phyloP scores from a whole-genome alignment of 345 rosid species.

The Bruguiera sexangula region DNA sequence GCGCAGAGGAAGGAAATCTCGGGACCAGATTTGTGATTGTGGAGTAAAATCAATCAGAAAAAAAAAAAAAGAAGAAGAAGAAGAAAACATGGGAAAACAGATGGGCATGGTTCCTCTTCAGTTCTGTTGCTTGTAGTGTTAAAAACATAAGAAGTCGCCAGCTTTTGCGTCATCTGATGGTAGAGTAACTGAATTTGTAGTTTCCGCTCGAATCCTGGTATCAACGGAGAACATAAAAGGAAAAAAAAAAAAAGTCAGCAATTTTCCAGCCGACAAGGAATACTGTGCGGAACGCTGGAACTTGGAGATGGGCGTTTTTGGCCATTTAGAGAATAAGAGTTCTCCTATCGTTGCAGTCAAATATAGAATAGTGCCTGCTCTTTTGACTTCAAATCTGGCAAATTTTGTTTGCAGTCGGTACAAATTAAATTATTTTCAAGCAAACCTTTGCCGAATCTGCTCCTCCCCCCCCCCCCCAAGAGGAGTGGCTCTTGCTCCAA shows the following conservation, averaged over 20 bases:
- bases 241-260: constrained; percentile 14
- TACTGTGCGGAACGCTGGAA: constrained; percentile 28
- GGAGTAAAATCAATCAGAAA: no score
- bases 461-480: no score
- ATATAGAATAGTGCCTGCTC: not conserved
- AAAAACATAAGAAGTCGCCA: constrained; percentile 46
- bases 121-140: constrained; percentile 37
- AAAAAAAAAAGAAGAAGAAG: no score
- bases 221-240: no score
- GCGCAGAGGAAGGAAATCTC: no score
- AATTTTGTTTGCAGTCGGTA: constrained; percentile 15
- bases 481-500: no score
- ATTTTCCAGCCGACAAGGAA: constrained; percentile 54
- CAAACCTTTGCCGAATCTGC: not conserved
- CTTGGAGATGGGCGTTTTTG: constrained; percentile 39
- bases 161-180: no score
- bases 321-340: not conserved
- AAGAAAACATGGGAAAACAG: no score
- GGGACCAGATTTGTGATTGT: no score
- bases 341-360: no score
- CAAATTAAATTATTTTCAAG: not conserved
- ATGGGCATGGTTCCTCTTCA: not conserved
- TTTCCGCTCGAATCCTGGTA: no score
- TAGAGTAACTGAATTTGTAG: no score
- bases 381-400: constrained; percentile 43